phyloP scores from a whole-genome alignment of 2,329 filamentous ascomycete genomes.

The Magnaporthiopsis poae region DNA sequence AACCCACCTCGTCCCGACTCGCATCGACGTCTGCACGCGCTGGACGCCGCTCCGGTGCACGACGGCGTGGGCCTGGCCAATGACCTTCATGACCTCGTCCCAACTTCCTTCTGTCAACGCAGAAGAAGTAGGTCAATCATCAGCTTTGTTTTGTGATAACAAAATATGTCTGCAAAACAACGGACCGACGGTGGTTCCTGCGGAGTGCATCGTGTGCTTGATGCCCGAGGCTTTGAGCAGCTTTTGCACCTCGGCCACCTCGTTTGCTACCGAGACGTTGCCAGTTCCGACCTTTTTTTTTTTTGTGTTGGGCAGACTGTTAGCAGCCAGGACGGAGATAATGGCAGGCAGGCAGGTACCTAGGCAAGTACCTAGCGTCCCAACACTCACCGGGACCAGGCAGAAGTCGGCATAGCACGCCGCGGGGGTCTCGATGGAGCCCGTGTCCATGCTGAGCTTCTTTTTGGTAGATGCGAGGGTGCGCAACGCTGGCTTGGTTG shows the following conservation, averaged over 20 bases:
- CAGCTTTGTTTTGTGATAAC: too few relatives aligned
- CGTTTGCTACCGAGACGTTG: constrained; percentile 62
- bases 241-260: constrained; percentile 81
- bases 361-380: too few relatives aligned
- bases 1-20: constrained; percentile 64
- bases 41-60: constrained; percentile 69
- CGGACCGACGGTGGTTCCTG: constrained; percentile 83
- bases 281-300: constrained; percentile 75
- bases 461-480: neutral
- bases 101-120: constrained; percentile 67
- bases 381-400: constrained; percentile 57
- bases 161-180: too few relatives aligned
- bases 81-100: constrained; percentile 75
- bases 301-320: neutral
- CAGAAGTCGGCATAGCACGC: constrained; percentile 85
- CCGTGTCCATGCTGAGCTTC: constrained; percentile 29
- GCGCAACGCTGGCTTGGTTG: too few relatives aligned
- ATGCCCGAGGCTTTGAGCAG: constrained; percentile 73
- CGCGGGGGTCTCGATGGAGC: constrained; percentile 52
- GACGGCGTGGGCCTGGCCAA: constrained; percentile 74
- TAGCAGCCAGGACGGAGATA: neutral
- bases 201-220: constrained; percentile 81
- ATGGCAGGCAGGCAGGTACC: neutral
- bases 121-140: neutral
- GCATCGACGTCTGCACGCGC: constrained; percentile 79